Base-by-base conservation (phyloP, 1,284 basidiomycete species). In the Ceratobasidium sp. region DNA sequence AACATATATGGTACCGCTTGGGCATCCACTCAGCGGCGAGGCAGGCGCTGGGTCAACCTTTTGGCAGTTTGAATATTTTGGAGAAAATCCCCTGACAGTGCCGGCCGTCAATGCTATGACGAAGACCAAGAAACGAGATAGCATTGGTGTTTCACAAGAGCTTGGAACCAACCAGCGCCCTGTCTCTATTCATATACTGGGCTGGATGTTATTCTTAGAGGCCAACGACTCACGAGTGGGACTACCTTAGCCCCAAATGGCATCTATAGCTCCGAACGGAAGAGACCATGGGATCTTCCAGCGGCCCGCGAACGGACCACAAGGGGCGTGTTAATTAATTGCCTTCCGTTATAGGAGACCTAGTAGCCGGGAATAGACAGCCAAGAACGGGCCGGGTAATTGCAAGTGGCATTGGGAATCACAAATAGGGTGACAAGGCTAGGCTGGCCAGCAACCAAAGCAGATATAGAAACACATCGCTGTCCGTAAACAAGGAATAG, bases 1-100 rank as follows among this genome's bases (percentile, higher is more conserved):
- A 14, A 70, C 65, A 36, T 58, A 70, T 2, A 58, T 30, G 26
- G 65, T 70, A 12, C 55, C 55, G n/a, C 30, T 69, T 14, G 64
- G 64, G 18, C 64, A 69, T 23, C 64, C 64, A 45, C 1, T 23
- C 52, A 57, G 21, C n/a, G 64, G 36, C 43, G 64, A 57, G 21
- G 52, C 50, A 43, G 64, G 64, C 18, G 64, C 50, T 32, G 64
- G 64, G 23, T 57, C 52, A 28, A 69, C 32, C 21, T 46, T 57
- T 36, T 69, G 64, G 28, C 64, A 69, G 14, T 39, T 36, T 26
- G 53, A 30, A 28, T 57, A 57, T 69, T 43, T 69, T 34, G 64
- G 45, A 6, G 52, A 69, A 53, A 69, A 57, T 45, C 26, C 64
- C 5, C 45, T 26, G 14, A 32, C 39, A 14, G 36, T 18, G 14